Percentiles rank a stretch among this genome's conserved stretches.
Evolutionary conservation across 1,284 basidiomycete genomes (phyloP).

Genomic region (Moesziomyces globuligerus): DNA sequence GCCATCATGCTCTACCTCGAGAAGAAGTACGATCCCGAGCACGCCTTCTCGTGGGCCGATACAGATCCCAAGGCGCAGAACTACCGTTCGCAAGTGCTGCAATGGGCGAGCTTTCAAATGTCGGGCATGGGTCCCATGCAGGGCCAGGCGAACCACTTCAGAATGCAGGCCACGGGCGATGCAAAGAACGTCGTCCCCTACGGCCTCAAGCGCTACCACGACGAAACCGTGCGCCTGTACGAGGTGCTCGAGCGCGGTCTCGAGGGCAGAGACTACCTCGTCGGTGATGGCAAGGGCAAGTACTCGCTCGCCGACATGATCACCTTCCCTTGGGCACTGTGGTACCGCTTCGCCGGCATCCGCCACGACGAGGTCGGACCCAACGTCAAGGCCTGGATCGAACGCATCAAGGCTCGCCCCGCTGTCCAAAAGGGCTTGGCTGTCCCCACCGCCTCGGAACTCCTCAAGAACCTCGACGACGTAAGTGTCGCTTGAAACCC

Average conservation of each 20-base stretch:
- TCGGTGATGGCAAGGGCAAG: constrained; percentile 54
- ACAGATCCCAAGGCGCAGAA: constrained; percentile 48
- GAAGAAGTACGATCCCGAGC: constrained; percentile 54
- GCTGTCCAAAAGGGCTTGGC: constrained; percentile 35
- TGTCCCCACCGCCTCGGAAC: constrained; percentile 23
- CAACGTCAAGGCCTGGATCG: constrained; percentile 44
- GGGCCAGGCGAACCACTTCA: constrained; percentile 55
- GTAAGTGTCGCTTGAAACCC: constrained; percentile 12
- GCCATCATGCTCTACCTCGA: constrained; percentile 60
- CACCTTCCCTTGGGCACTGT: constrained; percentile 47
- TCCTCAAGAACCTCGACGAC: constrained; percentile 40
- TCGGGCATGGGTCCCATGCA: constrained; percentile 50
- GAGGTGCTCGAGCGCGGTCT: constrained; percentile 48
- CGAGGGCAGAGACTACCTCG: constrained; percentile 52
- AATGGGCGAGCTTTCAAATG: constrained; percentile 40
- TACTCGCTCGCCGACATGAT: constrained; percentile 56
- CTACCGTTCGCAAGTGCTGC: constrained; percentile 46
- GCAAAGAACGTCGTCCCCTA: constrained; percentile 52
- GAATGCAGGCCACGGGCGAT: constrained; percentile 45
- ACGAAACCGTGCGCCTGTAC: constrained; percentile 54
- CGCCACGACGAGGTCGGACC: constrained; percentile 33
- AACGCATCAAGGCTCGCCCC: constrained; percentile 31
- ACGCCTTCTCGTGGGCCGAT: constrained; percentile 47
- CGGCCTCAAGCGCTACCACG: constrained; percentile 47
- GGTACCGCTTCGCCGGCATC: constrained; percentile 36